Evolutionary conservation across 2,329 filamentous ascomycete genomes (phyloP).

Genomic region (Aspergillus eucalypticola): DNA sequence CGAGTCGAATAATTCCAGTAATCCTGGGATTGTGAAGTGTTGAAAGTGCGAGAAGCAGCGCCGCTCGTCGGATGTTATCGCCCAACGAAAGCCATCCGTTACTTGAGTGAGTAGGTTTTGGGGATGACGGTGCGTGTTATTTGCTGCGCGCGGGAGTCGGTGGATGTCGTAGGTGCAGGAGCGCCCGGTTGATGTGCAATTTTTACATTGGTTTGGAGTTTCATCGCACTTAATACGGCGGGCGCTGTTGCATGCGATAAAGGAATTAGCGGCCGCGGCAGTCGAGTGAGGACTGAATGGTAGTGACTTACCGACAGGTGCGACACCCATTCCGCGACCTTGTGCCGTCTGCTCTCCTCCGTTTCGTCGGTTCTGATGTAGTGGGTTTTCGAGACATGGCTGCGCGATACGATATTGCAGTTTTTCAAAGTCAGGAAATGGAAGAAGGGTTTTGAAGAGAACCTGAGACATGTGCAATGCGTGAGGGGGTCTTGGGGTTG

Average conservation of each 20-base stretch:
- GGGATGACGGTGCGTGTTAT: too few species aligned
- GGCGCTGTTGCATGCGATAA: background rate
- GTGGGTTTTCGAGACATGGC: background rate
- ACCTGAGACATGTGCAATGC: too few species aligned
- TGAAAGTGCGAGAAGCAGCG: constrained; percentile 10
- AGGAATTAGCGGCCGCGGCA: background rate
- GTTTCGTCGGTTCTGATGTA: background rate
- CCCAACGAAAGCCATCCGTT: background rate
- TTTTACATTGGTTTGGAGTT: background rate
- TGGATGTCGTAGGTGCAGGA: constrained; percentile 6
- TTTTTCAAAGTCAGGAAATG: too few species aligned
- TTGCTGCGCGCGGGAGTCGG: background rate
- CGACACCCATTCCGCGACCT: constrained; percentile 8
- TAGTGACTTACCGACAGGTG: constrained; percentile 9
- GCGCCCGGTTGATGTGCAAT: constrained; percentile 6
- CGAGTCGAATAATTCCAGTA: background rate
- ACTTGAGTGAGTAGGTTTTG: background rate
- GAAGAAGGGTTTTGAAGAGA: too few species aligned
- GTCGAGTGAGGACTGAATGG: too few species aligned
- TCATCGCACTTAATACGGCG: constrained; percentile 5
- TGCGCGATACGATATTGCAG: background rate
- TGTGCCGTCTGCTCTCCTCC: background rate
- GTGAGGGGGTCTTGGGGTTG: background rate
- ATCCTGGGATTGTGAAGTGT: constrained; percentile 1
- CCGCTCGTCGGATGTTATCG: constrained; percentile 5